These are phyloP conservation scores for Colletotrichum chlorophyti DNA, from an alignment of 2,329 filamentous ascomycete genomes.

Conservation along the genomic window DNA sequence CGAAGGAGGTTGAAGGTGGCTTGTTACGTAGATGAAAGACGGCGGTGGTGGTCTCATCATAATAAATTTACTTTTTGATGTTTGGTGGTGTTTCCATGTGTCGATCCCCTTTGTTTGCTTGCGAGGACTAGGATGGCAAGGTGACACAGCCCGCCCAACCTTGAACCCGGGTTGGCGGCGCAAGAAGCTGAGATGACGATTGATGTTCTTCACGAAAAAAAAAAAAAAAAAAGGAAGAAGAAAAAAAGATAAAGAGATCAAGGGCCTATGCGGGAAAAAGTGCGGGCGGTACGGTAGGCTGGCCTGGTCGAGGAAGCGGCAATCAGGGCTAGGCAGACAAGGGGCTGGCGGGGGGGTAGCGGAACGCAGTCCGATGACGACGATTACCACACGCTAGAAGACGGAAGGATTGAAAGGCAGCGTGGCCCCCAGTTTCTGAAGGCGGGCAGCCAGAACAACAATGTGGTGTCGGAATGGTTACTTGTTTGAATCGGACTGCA, in stretches of 20 bases:
- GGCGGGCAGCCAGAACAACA: background rate
- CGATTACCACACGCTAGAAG: background rate
- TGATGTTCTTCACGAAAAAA: background rate
- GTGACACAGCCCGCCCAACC: no score
- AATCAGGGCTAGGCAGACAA: background rate
- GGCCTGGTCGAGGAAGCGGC: background rate
- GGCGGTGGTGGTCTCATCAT: slow-evolving; percentile 11
- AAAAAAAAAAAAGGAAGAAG: background rate
- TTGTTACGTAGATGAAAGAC: slow-evolving; percentile 16
- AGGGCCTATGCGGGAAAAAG: background rate
- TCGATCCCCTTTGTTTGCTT: slow-evolving; percentile 6
- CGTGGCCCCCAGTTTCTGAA: slow-evolving; percentile 1
- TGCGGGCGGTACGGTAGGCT: background rate
- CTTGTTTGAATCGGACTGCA: no score
- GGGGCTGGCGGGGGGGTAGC: background rate
- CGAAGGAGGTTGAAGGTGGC: slow-evolving; percentile 20
- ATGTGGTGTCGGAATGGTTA: no score
- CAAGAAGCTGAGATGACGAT: background rate
- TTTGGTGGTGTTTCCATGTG: slow-evolving; percentile 2
- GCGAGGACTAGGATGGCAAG: background rate
- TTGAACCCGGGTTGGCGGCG: no score
- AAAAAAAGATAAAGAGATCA: background rate
- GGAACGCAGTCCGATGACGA: slow-evolving; percentile 17
- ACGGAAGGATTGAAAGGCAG: no score
- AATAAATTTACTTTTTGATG: background rate